These are phyloP conservation scores for Xylaria castorea DNA, from an alignment of 495 filamentous ascomycete species.

Conservation along the genomic window DNA sequence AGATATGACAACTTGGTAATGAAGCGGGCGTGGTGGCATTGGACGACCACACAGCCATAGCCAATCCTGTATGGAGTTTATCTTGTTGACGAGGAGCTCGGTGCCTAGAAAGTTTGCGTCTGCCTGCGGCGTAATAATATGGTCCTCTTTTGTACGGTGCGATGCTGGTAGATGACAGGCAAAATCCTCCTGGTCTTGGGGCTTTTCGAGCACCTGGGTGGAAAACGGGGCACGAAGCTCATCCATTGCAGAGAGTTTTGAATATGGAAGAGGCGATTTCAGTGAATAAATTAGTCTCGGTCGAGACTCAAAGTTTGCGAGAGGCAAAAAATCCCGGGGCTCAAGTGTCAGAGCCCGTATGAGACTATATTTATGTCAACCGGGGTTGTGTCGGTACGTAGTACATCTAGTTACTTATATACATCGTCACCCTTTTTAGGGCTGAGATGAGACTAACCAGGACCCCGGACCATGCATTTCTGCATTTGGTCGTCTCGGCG, in stretches of 20 bases:
- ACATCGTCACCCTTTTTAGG: conserved; percentile 17
- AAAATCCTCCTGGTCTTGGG: conserved; percentile 22
- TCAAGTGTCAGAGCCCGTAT: not conserved
- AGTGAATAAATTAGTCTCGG: not conserved
- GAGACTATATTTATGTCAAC: conserved; percentile 19
- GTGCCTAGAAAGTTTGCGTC: conserved; percentile 31
- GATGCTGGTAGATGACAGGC: conserved; percentile 38
- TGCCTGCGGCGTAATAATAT: conserved; percentile 33
- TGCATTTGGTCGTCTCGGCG: not conserved
- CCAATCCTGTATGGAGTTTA: conserved; percentile 46
- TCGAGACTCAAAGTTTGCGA: not conserved
- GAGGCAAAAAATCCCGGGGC: not conserved
- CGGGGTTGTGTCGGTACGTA: not conserved
- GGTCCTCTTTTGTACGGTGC: conserved; percentile 33
- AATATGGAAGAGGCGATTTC: not conserved
- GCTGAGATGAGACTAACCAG: conserved; percentile 18
- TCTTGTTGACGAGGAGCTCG: conserved; percentile 42
- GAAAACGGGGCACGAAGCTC: conserved; percentile 31
- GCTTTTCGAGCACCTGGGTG: conserved; percentile 27
- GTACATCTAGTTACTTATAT: too few species aligned
- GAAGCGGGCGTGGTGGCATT: conserved; percentile 54
- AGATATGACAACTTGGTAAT: conserved; percentile 51
- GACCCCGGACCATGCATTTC: not conserved
- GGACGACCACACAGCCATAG: conserved; percentile 60
- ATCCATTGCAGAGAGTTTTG: conserved; percentile 23